phyloP scores from a whole-genome alignment of 306 rosid species.

The Quercus aquifolioides region DNA sequence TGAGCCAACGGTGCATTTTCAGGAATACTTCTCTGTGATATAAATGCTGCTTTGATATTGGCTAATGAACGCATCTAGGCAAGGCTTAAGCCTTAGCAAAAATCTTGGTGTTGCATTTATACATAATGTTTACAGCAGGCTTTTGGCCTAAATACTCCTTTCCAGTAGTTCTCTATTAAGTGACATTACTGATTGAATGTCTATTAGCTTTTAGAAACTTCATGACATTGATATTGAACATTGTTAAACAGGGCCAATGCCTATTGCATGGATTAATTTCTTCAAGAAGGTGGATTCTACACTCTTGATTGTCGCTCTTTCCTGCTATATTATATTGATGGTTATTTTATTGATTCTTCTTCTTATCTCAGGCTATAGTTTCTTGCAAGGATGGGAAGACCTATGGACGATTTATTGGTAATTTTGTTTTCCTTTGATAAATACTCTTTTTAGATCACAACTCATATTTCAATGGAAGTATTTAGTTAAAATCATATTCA shows the following conservation, averaged over 20 bases:
- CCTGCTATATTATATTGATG: conserved; percentile 14
- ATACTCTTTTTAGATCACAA: neutral
- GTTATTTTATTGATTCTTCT: conserved; percentile 21
- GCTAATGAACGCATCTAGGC: too few species aligned
- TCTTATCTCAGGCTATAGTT: conserved; percentile 53
- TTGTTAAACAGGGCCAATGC: conserved; percentile 54
- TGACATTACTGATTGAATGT: neutral
- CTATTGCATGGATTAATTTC: conserved; percentile 66
- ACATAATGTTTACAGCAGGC: too few species aligned
- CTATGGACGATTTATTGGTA: conserved; percentile 82
- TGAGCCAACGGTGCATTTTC: too few species aligned
- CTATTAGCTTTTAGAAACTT: conserved; percentile 11
- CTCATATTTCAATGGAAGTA: conserved; percentile 1
- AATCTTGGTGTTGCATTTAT: too few species aligned
- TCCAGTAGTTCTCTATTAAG: neutral
- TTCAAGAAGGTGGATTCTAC: conserved; percentile 57
- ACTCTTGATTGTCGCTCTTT: conserved; percentile 2
- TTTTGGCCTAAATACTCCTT: neutral
- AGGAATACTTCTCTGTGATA: too few species aligned
- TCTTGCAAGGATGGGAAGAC: conserved; percentile 49
- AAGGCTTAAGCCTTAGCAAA: too few species aligned
- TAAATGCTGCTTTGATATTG: too few species aligned
- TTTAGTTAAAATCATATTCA: neutral
- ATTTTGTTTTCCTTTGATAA: conserved; percentile 19
- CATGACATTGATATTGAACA: conserved; percentile 9